Evolutionary conservation across 2,329 filamentous ascomycete genomes (phyloP).

Genomic region (Zymoseptoria brevis): DNA sequence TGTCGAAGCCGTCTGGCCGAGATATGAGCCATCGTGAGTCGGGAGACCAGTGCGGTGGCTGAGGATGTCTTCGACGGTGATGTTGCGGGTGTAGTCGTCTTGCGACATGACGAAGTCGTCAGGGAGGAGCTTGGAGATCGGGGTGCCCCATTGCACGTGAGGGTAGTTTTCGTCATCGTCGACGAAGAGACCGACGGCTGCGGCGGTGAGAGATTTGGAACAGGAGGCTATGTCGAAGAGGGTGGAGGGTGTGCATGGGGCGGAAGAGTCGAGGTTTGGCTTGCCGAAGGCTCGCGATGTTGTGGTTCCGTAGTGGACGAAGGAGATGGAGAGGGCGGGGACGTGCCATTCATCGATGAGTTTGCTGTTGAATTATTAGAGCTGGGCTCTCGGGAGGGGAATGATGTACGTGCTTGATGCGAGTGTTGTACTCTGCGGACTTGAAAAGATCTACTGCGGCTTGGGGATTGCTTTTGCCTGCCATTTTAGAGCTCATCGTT

Average conservation of each 20-base stretch:
- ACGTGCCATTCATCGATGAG: slow-evolving; percentile 7
- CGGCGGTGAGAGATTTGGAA: slow-evolving; percentile 49
- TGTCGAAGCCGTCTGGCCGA: slow-evolving; percentile 25
- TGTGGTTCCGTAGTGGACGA: slow-evolving; percentile 40
- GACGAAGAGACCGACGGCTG: slow-evolving; percentile 44
- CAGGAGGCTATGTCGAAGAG: slow-evolving; percentile 50
- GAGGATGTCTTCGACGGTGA: slow-evolving; percentile 49
- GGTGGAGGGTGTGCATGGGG: slow-evolving; percentile 39
- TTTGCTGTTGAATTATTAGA: neutral
- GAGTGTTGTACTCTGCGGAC: neutral
- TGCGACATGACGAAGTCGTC: slow-evolving; percentile 19
- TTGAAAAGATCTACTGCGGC: neutral
- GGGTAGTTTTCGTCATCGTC: slow-evolving; percentile 35
- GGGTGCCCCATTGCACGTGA: slow-evolving; percentile 40
- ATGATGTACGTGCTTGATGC: neutral
- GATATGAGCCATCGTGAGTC: slow-evolving; percentile 31
- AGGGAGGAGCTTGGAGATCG: slow-evolving; percentile 40
- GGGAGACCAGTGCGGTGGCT: slow-evolving; percentile 46
- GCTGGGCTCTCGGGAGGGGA: neutral
- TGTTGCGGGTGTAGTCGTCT: slow-evolving; percentile 39
- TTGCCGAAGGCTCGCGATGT: slow-evolving; percentile 36
- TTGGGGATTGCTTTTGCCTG: neutral
- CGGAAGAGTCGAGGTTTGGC: slow-evolving; percentile 29
- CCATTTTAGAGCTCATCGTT: neutral
- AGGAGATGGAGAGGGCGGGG: slow-evolving; percentile 43